Evolutionary conservation across 805 yeast species (phyloP), one percentile per base, ranked within the genome.

Genomic region (Vanderwaltozyma yarrowii): DNA sequence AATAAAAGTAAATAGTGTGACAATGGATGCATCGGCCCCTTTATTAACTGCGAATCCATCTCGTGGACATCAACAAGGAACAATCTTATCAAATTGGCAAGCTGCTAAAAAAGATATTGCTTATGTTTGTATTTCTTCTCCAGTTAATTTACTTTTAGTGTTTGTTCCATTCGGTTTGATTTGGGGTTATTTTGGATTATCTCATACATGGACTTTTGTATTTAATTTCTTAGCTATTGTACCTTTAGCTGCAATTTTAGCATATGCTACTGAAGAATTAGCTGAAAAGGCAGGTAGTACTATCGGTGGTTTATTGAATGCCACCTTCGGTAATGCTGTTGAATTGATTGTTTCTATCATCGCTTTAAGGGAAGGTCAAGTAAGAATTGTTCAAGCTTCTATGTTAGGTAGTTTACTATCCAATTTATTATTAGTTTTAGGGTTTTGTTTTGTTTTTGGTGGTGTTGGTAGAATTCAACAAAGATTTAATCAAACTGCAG

Each of bases 281-380:
- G 76, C 95, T 31, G 83, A 76, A 41, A 78, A 81, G 45, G 86
- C 86, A 25, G 96, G 97, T 43, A 83, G 86, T 53, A 88, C 96
- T 9, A 47, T 89, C 18, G 97, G 98, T 12, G 97, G 97, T 0
- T 69, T 92, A 45, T 69, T 92, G 52, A 92, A 92, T 63, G 98
- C 98, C 2, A 88, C 97, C 9, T 85, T 92, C 58, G 98, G 98
- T 42, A 92, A 92, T 60, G 97, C 97, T 2, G 96, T 92, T 17
- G 98, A 92, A 65, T 76, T 92, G 43, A 92, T 92, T 60, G 97
- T 92, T 26, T 83, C 95, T 2, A 68, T 92, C 20, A 86, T 92
- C 49, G 98, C 98, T 1, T 69, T 92, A 51, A 69, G 65, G 48
- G 80, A 83, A 32, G 83, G 85, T 48, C 96, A 92, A 62, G 77